A percentile compares a stretch with the other conserved stretches of the same genome.
Conservation (phyloP, 2,329 filamentous ascomycete genomes). For the Fusarium oxysporum region DNA sequence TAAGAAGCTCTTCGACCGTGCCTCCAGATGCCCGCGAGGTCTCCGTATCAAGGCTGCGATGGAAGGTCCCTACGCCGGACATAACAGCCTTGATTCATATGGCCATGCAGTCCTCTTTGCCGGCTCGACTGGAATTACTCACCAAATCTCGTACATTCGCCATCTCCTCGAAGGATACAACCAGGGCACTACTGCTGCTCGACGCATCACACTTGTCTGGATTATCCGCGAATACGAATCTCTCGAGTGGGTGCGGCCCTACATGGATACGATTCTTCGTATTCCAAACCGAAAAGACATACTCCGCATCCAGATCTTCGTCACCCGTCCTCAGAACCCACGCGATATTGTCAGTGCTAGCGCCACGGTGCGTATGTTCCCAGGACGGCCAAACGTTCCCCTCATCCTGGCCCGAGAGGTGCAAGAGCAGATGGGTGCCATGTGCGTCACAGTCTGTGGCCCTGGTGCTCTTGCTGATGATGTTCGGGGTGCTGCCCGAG, state of each 20-base stretch:
- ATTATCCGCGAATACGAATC: conserved; percentile 90
- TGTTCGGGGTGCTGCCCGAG: conserved; percentile 75
- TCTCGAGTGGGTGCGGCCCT: conserved; percentile 92
- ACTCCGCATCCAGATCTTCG: conserved; percentile 87
- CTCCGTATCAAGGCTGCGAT: conserved; percentile 78
- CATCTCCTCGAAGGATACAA: conserved; percentile 78
- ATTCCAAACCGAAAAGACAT: conserved; percentile 86
- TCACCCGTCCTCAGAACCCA: conserved; percentile 87
- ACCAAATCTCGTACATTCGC: conserved; percentile 89
- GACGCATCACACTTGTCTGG: conserved; percentile 88
- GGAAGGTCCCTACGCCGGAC: conserved; percentile 89
- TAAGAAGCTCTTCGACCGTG: conserved; percentile 79
- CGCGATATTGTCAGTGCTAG: conserved; percentile 82
- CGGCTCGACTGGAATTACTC: conserved; percentile 93
- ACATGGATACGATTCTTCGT: conserved; percentile 79
- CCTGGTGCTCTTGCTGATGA: conserved; percentile 81
- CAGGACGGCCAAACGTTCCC: conserved; percentile 85
- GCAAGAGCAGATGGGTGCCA: conserved; percentile 83
- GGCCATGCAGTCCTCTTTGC: conserved; percentile 92
- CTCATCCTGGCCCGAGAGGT: conserved; percentile 86
- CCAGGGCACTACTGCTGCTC: conserved; percentile 79
- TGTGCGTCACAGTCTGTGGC: conserved; percentile 86
- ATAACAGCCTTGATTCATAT: conserved; percentile 90
- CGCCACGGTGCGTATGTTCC: conserved; percentile 89
- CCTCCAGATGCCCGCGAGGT: conserved; percentile 63